These are phyloP conservation scores for Biscogniauxia marginata DNA, from an alignment of 2,329 filamentous ascomycete genomes.

Conservation along the genomic window DNA sequence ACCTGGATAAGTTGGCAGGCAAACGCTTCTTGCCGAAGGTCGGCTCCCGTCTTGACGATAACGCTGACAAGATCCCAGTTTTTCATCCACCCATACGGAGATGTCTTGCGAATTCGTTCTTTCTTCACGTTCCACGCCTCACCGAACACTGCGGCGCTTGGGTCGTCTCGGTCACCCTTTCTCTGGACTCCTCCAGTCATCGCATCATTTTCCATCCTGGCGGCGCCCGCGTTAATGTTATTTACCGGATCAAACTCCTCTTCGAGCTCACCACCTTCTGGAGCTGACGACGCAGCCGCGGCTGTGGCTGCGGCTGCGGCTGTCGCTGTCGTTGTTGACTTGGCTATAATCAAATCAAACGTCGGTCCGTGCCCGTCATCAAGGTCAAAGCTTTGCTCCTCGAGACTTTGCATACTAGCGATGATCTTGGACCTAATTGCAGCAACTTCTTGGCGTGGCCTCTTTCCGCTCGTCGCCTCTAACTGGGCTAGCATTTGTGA, in stretches of 20 bases:
- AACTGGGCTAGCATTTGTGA: slow-evolving; percentile 85
- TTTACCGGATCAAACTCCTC: slow-evolving; percentile 48
- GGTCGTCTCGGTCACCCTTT: slow-evolving; percentile 80
- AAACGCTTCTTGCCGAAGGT: slow-evolving; percentile 81
- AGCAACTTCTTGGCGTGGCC: slow-evolving; percentile 76
- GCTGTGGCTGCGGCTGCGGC: no score
- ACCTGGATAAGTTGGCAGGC: slow-evolving; percentile 81
- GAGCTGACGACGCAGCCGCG: slow-evolving; percentile 40
- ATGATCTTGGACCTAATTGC: slow-evolving; percentile 85
- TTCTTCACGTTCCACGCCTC: slow-evolving; percentile 84
- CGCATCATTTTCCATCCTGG: slow-evolving; percentile 85
- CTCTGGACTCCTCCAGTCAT: slow-evolving; percentile 81
- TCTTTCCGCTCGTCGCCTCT: slow-evolving; percentile 75
- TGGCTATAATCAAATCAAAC: slow-evolving; percentile 80
- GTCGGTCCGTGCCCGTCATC: slow-evolving; percentile 72
- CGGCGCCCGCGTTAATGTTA: slow-evolving; percentile 71
- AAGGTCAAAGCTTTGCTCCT: slow-evolving; percentile 79
- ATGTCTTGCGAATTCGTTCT: slow-evolving; percentile 78
- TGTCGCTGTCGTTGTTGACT: slow-evolving; percentile 44
- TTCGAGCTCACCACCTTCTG: slow-evolving; percentile 35
- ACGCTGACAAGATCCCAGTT: slow-evolving; percentile 87
- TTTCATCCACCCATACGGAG: slow-evolving; percentile 85
- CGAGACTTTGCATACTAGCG: slow-evolving; percentile 83
- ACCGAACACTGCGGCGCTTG: slow-evolving; percentile 81
- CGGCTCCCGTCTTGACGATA: slow-evolving; percentile 83